A percentile compares a stretch with the other conserved stretches of the same genome.
phyloP scores from a whole-genome alignment of 331 rosid species.

The Spiraea crenata region DNA sequence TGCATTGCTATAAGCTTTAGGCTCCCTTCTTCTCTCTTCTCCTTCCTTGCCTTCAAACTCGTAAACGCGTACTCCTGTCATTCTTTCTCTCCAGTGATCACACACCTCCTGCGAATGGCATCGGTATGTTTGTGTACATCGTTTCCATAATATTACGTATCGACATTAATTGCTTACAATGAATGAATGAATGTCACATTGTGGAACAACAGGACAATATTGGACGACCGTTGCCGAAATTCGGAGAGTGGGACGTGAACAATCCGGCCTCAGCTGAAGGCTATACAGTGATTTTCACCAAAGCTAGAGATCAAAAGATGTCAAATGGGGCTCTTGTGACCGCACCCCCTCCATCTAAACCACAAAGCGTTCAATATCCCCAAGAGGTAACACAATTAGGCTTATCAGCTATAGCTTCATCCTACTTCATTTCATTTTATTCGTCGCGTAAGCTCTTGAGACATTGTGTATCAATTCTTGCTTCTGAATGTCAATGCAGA shows the following conservation, averaged over 20 bases:
- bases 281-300: constrained; percentile 60
- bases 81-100: neutral
- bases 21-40: neutral
- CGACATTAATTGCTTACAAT: neutral
- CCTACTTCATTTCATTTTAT: neutral
- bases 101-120: neutral
- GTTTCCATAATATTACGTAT: neutral
- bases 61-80: neutral
- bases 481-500: constrained; percentile 33
- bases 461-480: neutral
- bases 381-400: constrained; percentile 27
- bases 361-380: constrained; percentile 4
- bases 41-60: neutral
- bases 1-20: neutral
- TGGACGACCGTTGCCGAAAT: constrained; percentile 58
- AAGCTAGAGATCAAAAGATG: constrained; percentile 66
- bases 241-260: constrained; percentile 77
- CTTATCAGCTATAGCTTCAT: neutral
- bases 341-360: constrained; percentile 22
- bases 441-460: too few species aligned
- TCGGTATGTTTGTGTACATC: neutral
- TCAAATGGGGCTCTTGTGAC: constrained; percentile 23
- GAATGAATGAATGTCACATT: neutral
- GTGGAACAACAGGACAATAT: constrained; percentile 36
- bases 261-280: constrained; percentile 68